A percentile compares a stretch with the other conserved stretches of the same genome.
Conservation (phyloP, 805 yeast species). For the Wickerhamomyces queroliae region DNA sequence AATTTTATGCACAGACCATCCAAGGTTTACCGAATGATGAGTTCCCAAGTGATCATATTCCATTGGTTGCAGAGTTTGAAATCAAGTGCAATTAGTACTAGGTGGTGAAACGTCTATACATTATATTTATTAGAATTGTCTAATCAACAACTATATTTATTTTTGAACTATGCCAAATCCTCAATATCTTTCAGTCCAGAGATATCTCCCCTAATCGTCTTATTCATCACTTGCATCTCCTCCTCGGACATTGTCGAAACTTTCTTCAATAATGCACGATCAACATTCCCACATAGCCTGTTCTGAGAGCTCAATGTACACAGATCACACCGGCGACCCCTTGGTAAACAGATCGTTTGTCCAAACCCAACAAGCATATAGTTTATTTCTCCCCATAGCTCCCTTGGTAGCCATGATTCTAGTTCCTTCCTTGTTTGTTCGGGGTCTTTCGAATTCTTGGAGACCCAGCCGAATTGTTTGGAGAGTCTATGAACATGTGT, state of each 20-base stretch:
- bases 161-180: constrained; percentile 19
- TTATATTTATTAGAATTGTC: background rate
- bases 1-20: constrained; percentile 24
- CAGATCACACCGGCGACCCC: constrained; percentile 63
- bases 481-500: constrained; percentile 83
- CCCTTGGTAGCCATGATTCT: constrained; percentile 68
- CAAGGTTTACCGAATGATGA: constrained; percentile 49
- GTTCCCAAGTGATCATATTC: constrained; percentile 83
- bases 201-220: constrained; percentile 38
- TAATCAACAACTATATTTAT: no score
- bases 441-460: constrained; percentile 48
- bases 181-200: constrained; percentile 31
- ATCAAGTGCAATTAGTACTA: no score
- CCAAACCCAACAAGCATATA: constrained; percentile 92
- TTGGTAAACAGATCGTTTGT: constrained; percentile 76
- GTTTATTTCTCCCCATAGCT: constrained; percentile 79
- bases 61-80: constrained; percentile 68
- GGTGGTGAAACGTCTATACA: no score
- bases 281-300: constrained; percentile 54
- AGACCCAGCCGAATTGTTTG: constrained; percentile 77
- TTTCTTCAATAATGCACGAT: constrained; percentile 35
- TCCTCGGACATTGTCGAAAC: constrained; percentile 18
- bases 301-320: constrained; percentile 52
- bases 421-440: constrained; percentile 67
- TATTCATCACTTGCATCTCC: constrained; percentile 15